Conservation (phyloP, 2,329 filamentous ascomycete species). For the Paraconiothyrium sp. region DNA sequence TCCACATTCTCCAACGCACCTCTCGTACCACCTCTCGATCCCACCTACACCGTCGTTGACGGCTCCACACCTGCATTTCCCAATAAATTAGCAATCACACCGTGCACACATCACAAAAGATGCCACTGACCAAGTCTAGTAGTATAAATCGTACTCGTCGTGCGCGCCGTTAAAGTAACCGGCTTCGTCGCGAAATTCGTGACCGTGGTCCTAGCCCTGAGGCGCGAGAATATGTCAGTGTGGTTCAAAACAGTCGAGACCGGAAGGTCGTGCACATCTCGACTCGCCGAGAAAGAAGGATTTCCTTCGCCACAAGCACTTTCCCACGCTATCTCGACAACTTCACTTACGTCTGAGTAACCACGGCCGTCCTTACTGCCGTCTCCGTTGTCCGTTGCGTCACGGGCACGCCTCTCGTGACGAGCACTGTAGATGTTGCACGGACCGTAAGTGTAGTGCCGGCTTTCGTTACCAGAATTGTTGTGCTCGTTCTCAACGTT, state of each 20-base stretch:
- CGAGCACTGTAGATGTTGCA: not conserved
- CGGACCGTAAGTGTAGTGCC: not conserved
- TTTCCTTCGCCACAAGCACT: too few species aligned
- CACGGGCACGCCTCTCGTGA: not conserved
- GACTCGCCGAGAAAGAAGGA: too few species aligned
- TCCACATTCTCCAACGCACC: too few species aligned
- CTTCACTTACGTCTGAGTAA: not conserved
- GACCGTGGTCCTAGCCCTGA: not conserved
- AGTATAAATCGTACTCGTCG: constrained; percentile 4
- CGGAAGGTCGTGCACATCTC: too few species aligned
- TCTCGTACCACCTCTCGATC: not conserved
- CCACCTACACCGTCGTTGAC: not conserved
- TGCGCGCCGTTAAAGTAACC: not conserved
- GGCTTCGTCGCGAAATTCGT: not conserved
- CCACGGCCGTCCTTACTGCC: not conserved
- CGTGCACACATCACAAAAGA: not conserved
- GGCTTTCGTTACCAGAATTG: not conserved
- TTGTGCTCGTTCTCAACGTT: not conserved
- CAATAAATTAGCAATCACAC: not conserved
- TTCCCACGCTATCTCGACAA: too few species aligned
- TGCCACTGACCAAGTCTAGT: not conserved
- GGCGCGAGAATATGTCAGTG: too few species aligned
- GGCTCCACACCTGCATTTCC: not conserved
- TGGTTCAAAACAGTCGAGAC: too few species aligned
- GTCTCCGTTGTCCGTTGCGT: not conserved